Conservation (phyloP, 768 basidiomycete species). For the Lentinula sp. region DNA sequence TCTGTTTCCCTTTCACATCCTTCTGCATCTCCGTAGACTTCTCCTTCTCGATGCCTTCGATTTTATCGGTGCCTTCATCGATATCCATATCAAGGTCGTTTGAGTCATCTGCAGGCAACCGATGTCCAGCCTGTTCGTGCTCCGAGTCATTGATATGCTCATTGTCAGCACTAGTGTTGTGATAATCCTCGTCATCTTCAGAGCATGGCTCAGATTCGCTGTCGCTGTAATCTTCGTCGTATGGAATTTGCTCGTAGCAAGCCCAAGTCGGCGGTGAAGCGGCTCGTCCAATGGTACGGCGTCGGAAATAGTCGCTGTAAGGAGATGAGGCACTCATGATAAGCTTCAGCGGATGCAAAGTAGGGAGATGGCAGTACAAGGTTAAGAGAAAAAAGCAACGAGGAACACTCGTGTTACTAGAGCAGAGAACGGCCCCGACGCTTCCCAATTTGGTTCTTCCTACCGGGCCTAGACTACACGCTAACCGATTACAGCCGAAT, state of each 20-base stretch:
- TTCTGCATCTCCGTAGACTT: constrained; percentile 38
- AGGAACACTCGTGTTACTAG: neutral
- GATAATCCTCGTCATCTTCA: constrained; percentile 69
- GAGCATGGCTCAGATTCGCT: constrained; percentile 64
- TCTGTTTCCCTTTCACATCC: constrained; percentile 78
- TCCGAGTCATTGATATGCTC: constrained; percentile 24
- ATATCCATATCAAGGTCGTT: constrained; percentile 46
- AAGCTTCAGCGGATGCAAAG: neutral
- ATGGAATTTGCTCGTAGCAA: constrained; percentile 86
- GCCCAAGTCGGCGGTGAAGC: constrained; percentile 85
- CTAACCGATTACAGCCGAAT: too few relatives aligned
- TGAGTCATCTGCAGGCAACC: constrained; percentile 18
- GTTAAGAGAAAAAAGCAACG: neutral
- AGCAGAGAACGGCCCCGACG: neutral
- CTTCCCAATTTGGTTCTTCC: neutral
- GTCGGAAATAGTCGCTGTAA: constrained; percentile 45
- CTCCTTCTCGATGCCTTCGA: constrained; percentile 37
- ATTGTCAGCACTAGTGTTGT: constrained; percentile 15
- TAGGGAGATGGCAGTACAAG: neutral
- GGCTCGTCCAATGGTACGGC: constrained; percentile 72
- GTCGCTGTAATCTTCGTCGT: constrained; percentile 55
- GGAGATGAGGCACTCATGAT: constrained; percentile 33
- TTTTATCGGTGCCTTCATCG: constrained; percentile 43
- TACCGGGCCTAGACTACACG: neutral
- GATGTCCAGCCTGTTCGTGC: constrained; percentile 26